Conservation (phyloP, 1,139 yeast genomes). For the Kluyveromyces marxianus region DNA sequence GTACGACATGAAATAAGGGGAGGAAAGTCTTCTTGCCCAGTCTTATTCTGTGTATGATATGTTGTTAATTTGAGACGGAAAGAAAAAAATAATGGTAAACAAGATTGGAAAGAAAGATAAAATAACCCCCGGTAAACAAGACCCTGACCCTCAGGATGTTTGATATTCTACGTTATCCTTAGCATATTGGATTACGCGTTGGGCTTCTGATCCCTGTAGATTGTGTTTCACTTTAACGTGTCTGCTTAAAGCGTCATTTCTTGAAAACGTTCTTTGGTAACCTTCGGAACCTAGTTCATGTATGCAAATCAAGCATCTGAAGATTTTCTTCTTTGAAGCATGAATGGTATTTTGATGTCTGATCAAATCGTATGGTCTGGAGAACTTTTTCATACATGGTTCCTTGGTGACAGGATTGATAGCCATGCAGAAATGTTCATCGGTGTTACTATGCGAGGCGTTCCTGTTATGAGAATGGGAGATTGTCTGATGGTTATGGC, state of each 20-base stretch:
- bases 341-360: constrained; percentile 97
- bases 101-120: too few relatives aligned
- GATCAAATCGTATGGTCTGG: constrained; percentile 88
- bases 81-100: too few relatives aligned
- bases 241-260: constrained; percentile 91
- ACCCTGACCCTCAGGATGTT: not conserved
- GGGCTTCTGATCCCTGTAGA: constrained; percentile 59
- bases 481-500: not conserved
- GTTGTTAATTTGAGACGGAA: not conserved
- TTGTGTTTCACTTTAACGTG: constrained; percentile 88
- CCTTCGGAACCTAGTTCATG: constrained; percentile 39
- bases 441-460: constrained; percentile 20
- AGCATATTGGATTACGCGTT: constrained; percentile 63
- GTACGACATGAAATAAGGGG: not conserved
- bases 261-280: constrained; percentile 68
- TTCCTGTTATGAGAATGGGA: constrained; percentile 8
- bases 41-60: not conserved
- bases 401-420: constrained; percentile 53
- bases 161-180: constrained; percentile 64
- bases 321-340: constrained; percentile 77
- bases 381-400: constrained; percentile 74
- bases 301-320: constrained; percentile 80
- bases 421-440: constrained; percentile 51
- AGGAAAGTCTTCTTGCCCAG: not conserved
- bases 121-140: too few relatives aligned